These are phyloP conservation scores for Lithospermum erythrorhizon DNA, from an alignment of 257 asterid species.

Conservation along the genomic window DNA sequence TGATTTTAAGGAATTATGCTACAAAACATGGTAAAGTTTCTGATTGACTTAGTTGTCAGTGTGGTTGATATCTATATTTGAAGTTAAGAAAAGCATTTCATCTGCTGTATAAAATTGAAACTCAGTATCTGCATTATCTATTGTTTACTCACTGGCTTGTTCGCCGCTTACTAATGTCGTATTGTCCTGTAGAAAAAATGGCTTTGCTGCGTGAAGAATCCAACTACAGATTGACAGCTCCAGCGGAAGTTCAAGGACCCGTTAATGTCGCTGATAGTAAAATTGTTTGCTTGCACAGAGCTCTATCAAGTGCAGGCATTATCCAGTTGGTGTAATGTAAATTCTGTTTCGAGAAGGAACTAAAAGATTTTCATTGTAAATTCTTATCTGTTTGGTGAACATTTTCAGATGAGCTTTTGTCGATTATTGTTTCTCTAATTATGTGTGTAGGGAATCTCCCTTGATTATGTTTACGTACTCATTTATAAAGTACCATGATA, in stretches of 20 bases:
- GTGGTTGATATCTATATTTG: background rate
- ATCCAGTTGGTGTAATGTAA: background rate
- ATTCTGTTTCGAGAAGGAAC: background rate
- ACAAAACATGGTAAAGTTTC: too few relatives aligned
- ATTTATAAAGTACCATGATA: too few relatives aligned
- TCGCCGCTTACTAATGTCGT: background rate
- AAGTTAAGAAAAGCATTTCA: background rate
- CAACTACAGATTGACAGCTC: background rate
- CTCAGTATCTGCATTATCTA: background rate
- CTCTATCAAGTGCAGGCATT: background rate
- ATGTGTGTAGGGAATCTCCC: too few relatives aligned
- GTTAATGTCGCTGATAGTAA: background rate
- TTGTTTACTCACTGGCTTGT: background rate
- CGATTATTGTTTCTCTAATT: background rate
- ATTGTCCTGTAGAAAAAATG: conserved; percentile 27
- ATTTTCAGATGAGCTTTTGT: background rate
- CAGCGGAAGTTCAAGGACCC: background rate
- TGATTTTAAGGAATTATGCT: background rate
- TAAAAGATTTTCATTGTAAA: background rate
- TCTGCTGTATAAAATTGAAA: background rate
- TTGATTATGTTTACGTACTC: too few relatives aligned
- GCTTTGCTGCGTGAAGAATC: conserved; percentile 25
- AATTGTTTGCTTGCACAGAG: background rate
- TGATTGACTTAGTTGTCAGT: too few relatives aligned
- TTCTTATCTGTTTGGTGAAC: background rate